Evolutionary conservation across 495 filamentous ascomycete species (phyloP).

Genomic region (Pyronema omphalodes): DNA sequence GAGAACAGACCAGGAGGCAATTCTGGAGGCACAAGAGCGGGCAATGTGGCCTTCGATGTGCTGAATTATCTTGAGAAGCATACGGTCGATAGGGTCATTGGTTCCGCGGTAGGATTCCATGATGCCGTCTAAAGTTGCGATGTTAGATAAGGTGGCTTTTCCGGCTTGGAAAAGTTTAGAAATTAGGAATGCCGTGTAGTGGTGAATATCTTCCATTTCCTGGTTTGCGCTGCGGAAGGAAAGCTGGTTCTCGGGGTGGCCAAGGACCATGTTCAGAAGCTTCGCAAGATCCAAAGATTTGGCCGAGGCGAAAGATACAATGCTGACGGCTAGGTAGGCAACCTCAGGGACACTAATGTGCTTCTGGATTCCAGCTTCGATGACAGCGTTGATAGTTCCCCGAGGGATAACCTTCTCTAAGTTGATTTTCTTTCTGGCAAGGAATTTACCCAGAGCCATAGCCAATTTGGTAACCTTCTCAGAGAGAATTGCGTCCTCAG

Average conservation of each 20-base stretch:
- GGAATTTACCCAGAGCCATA: slow-evolving; percentile 11
- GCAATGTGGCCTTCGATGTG: slow-evolving; percentile 17
- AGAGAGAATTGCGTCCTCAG: slow-evolving; percentile 14
- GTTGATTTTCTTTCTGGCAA: neutral
- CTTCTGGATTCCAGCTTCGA: slow-evolving; percentile 17
- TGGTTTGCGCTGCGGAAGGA: slow-evolving; percentile 2
- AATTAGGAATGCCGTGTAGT: slow-evolving; percentile 15
- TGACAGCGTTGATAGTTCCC: slow-evolving; percentile 15
- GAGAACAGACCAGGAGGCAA: slow-evolving; percentile 14
- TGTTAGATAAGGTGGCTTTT: slow-evolving; percentile 13
- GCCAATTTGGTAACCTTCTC: slow-evolving; percentile 12
- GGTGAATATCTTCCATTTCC: slow-evolving; percentile 8
- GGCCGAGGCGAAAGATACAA: slow-evolving; percentile 11
- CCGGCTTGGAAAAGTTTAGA: slow-evolving; percentile 11
- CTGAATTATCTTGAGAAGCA: slow-evolving; percentile 13
- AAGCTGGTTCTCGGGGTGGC: slow-evolving; percentile 17
- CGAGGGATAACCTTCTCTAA: slow-evolving; percentile 9
- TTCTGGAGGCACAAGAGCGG: slow-evolving; percentile 9
- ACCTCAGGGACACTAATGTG: slow-evolving; percentile 15
- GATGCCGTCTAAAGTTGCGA: slow-evolving; percentile 19
- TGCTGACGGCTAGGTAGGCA: slow-evolving; percentile 14
- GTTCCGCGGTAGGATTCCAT: slow-evolving; percentile 17
- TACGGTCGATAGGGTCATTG: slow-evolving; percentile 12
- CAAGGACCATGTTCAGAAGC: slow-evolving; percentile 20
- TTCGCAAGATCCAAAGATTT: slow-evolving; percentile 19